Evolutionary conservation across 73 alveolate genomes (phyloP).

Genomic region (Paramecium biaurelia): DNA sequence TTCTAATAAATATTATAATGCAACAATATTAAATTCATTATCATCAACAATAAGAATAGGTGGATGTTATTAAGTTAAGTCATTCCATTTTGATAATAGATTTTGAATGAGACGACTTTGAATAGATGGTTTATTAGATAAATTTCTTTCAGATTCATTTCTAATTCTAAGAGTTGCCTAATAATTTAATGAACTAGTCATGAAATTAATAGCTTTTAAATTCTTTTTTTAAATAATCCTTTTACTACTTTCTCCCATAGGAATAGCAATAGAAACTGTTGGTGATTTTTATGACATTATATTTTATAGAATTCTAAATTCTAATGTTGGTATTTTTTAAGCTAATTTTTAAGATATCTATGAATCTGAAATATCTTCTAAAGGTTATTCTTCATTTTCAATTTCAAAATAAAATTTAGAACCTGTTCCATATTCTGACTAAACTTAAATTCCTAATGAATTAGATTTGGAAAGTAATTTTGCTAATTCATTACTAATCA

Average conservation of each 20-base stretch:
- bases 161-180: not conserved
- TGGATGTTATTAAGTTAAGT: not conserved
- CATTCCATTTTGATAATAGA: conserved; percentile 8
- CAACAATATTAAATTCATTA: conserved; percentile 29
- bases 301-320: not conserved
- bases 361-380: conserved; percentile 18
- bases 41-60: conserved; percentile 41
- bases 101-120: not conserved
- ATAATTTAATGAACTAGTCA: not conserved
- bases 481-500: conserved; percentile 51
- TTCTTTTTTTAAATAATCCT: not conserved
- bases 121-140: not conserved
- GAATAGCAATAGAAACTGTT: not conserved
- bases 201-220: not conserved
- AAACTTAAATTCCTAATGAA: conserved; percentile 29
- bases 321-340: not conserved
- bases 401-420: conserved; percentile 44
- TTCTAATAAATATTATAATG: conserved; percentile 10
- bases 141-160: not conserved
- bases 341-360: not conserved
- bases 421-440: conserved; percentile 26
- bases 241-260: not conserved
- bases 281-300: not conserved
- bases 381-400: not conserved
- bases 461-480: not conserved